phyloP scores from a whole-genome alignment of 78 protist genomes.

The Pigoraptor vietnamica region DNA sequence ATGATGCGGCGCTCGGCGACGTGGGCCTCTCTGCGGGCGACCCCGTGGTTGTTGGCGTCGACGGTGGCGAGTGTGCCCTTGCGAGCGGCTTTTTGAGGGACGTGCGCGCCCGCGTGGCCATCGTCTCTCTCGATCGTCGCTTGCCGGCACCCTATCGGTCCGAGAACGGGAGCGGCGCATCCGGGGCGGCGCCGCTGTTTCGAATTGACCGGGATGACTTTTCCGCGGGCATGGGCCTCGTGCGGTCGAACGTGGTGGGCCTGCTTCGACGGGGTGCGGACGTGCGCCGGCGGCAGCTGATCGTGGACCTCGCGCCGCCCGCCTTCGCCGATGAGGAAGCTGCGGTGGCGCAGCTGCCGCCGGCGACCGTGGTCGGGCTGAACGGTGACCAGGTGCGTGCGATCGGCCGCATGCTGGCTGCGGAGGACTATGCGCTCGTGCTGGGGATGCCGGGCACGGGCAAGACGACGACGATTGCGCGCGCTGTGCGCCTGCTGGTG shows the following conservation, averaged over 20 bases:
- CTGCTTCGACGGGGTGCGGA: background rate
- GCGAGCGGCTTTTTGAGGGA: background rate
- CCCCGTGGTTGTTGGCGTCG: background rate
- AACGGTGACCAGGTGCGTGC: background rate
- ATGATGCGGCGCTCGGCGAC: background rate
- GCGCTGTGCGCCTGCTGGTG: constrained; percentile 22
- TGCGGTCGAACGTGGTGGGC: background rate
- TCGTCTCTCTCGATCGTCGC: background rate
- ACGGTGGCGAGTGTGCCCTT: background rate
- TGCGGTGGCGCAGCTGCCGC: background rate
- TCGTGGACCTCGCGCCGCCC: constrained; percentile 5
- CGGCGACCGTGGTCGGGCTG: background rate
- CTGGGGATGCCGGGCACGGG: constrained; percentile 88
- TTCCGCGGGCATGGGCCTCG: background rate
- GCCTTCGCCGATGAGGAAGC: background rate
- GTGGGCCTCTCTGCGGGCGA: background rate
- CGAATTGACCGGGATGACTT: background rate
- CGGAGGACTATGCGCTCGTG: constrained; percentile 65
- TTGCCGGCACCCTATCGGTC: background rate
- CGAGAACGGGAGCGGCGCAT: no score
- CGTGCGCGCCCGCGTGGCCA: background rate
- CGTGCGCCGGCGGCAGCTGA: background rate
- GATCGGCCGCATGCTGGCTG: background rate
- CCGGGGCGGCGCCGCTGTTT: background rate
- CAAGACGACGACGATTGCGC: constrained; percentile 65